Base-by-base conservation (phyloP, 495 filamentous ascomycete genomes). In the Xylaria sp. region DNA sequence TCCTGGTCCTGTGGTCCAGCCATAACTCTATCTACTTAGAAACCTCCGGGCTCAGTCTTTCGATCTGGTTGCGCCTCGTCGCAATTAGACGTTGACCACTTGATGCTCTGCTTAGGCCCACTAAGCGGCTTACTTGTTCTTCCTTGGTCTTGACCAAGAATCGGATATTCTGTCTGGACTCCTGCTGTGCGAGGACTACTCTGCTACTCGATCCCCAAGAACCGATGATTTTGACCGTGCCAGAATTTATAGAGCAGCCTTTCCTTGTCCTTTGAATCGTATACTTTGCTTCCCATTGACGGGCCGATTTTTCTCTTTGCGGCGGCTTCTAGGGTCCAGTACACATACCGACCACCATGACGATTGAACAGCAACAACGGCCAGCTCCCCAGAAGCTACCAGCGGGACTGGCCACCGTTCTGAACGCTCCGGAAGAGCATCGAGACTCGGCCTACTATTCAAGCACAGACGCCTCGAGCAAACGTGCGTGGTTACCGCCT, bases 361-460 rank as follows among this genome's bases (percentile, higher is more conserved):
- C 75, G 37, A 80, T 80, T 74, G 80, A 83, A 53, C 78, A 78
- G 40, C 77, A 78, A 55, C 76, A 80, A 46, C 77, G 82, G 50
- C 76, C 80, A 50, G 71, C 72, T 59, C 80, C 80, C 57, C 85
- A 86, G 74, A 87, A 86, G 73, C 75, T 85, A 53, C 85, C 86
- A 46, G 76, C 80, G 7, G 84, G 81, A 19, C 72, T 88, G 63
- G 83, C 84, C 11, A 81, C 80, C 11, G 81, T 88, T 15, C 75
- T 88, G 37, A 88, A 87, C 69, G 72, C 80, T 33, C 82, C 85
- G 1, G 83, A 86, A 24, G 85, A 87, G 8, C 75, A 86, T 66
- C 80, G 86, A 26, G 86, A 88, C 74, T 87, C 85, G 43, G 86
- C 85, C 14, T 88, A 88, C 67, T 88, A 80, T 65, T 87, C 85